Evolutionary conservation across 371 early-diverging fungal species (phyloP).

Genomic region (Massospora cicadina): DNA sequence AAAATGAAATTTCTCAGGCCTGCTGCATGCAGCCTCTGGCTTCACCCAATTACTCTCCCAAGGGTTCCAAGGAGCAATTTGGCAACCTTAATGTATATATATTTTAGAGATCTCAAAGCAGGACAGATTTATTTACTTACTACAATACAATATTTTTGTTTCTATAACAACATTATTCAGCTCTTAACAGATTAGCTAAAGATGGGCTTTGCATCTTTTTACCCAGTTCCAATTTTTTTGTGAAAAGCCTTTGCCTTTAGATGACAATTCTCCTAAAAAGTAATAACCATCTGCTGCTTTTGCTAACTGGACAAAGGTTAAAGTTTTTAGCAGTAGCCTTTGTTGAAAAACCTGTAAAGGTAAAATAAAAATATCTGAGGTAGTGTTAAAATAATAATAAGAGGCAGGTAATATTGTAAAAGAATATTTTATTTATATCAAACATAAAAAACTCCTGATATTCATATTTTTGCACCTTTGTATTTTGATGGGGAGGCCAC

Average conservation of each 20-base stretch:
- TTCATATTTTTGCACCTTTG: conserved; percentile 3
- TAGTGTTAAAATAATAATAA: too few species aligned
- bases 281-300: not conserved
- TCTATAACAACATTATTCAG: conserved; percentile 32
- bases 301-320: not conserved
- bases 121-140: conserved; percentile 23
- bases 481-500: conserved; percentile 11
- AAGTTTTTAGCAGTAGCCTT: not conserved
- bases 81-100: conserved; percentile 23
- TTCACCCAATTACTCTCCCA: conserved; percentile 27
- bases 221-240: conserved; percentile 48
- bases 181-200: conserved; percentile 38
- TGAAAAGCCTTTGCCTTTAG: conserved; percentile 22
- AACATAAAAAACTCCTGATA: not conserved
- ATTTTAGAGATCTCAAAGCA: conserved; percentile 22
- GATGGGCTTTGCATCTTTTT: conserved; percentile 38
- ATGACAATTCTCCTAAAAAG: conserved; percentile 8
- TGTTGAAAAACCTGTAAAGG: not conserved
- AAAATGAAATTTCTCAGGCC: conserved; percentile 29
- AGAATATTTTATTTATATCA: not conserved
- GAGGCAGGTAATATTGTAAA: too few species aligned
- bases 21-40: conserved; percentile 49
- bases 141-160: conserved; percentile 30
- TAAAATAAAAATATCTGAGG: not conserved
- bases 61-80: conserved; percentile 27